Evolutionary conservation across 1,139 yeast genomes (phyloP).

Genomic region (Blastobotrys indianensis): DNA sequence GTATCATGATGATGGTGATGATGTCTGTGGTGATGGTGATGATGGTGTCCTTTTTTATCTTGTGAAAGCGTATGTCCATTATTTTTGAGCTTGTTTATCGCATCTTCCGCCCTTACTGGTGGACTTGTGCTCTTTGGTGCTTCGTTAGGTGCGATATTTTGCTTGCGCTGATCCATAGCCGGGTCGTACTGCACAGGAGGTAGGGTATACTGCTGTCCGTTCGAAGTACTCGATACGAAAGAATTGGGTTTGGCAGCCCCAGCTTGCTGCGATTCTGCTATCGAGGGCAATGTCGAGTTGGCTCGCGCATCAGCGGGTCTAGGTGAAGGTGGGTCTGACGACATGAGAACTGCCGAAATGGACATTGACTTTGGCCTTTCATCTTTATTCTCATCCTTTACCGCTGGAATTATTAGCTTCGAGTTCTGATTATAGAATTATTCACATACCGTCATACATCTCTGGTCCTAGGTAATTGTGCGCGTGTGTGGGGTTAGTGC

Average conservation of each 20-base stretch:
- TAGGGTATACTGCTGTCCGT: constrained; percentile 15
- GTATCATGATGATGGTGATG: constrained; percentile 10
- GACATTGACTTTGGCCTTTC: constrained; percentile 10
- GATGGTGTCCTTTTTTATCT: constrained; percentile 1
- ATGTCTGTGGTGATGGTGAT: constrained; percentile 5
- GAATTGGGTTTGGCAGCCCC: not conserved
- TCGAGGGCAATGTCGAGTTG: constrained; percentile 1
- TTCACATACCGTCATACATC: no score
- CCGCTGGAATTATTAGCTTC: not conserved
- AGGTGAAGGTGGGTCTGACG: not conserved
- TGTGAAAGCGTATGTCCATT: constrained; percentile 6
- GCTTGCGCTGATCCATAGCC: constrained; percentile 21
- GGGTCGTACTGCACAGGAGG: constrained; percentile 23
- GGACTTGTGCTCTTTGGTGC: constrained; percentile 16
- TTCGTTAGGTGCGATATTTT: constrained; percentile 13
- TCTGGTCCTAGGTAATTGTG: no score
- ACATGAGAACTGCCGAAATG: constrained; percentile 12
- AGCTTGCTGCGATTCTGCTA: not conserved
- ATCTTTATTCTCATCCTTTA: not conserved
- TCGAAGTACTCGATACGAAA: constrained; percentile 6
- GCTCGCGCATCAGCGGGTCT: constrained; percentile 1
- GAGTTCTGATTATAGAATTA: no score
- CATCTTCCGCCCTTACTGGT: constrained; percentile 32
- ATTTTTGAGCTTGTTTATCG: constrained; percentile 30
- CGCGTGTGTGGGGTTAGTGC: no score